Percentiles rank a stretch among this genome's conserved stretches.
Conservation (phyloP, 495 filamentous ascomycete species). For the Staphylotrichum longicolle region DNA sequence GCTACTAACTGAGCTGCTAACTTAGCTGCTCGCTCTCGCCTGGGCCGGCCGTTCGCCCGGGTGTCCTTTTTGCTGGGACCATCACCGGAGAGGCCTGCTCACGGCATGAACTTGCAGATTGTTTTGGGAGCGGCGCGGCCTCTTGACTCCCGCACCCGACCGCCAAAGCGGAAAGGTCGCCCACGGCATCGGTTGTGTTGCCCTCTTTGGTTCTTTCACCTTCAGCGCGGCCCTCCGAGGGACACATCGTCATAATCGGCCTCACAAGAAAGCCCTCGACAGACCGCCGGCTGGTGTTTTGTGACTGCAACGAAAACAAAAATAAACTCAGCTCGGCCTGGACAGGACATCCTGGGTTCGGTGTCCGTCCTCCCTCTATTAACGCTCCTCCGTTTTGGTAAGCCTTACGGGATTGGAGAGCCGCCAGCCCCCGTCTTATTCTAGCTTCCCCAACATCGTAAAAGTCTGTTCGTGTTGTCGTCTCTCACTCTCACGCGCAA, state of each 20-base stretch:
- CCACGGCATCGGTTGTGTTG: background rate
- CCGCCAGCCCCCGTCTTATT: too few species aligned
- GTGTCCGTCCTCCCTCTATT: too few species aligned
- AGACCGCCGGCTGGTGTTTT: too few species aligned
- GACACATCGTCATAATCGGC: background rate
- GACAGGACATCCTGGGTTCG: too few species aligned
- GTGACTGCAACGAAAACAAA: too few species aligned
- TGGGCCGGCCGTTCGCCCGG: background rate
- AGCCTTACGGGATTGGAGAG: too few species aligned
- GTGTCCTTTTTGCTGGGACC: background rate
- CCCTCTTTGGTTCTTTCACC: background rate
- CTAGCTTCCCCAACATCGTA: too few species aligned
- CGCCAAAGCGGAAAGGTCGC: slow-evolving; percentile 7
- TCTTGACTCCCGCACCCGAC: background rate
- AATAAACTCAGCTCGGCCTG: too few species aligned
- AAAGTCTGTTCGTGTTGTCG: background rate
- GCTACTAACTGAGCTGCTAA: too few species aligned
- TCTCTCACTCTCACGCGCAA: background rate
- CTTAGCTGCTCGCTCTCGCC: background rate
- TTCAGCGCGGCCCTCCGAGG: background rate
- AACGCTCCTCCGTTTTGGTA: too few species aligned
- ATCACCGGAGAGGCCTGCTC: too few species aligned
- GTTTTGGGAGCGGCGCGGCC: background rate
- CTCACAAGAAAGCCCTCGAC: background rate
- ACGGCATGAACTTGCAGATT: slow-evolving; percentile 14